Evolutionary conservation across 345 rosid genomes (phyloP), one percentile per base, ranked within the genome.

Genomic region (Euphorbia lathyris): DNA sequence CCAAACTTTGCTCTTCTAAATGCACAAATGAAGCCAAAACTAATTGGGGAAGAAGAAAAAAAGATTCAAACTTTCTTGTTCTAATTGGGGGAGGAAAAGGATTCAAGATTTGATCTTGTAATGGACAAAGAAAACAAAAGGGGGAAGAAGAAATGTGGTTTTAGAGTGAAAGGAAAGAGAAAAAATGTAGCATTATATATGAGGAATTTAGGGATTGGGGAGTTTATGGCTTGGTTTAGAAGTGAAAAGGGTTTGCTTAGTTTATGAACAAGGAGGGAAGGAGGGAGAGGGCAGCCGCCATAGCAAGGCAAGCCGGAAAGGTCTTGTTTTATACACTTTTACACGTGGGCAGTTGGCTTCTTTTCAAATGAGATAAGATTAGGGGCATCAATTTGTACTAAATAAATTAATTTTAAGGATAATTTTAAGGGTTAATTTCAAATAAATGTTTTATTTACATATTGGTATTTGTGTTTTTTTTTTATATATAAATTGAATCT

Each of bases 221-320:
- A 14, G 61, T 19, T 23, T 52, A 12, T 40, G 26, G 62, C 25
- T 68, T 38, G 50, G 25, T 4, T 23, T 8, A 13, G 4, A 27
- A 67, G 70, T 3, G 48, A 34, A 56, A 11, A 17, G 7, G 59
- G 16, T 48, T 61, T 60, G 36, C 14, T 32, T 70, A 16, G 11
- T 27, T 6, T 25, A 34, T 3, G 50, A 59, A 14, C 12, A 16
- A n/a, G 61, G 7, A 34, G 38, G 7, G 38, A 7, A 34, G 7
- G 56, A 48, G 42, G 59, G 70, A 23, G 52, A 22, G 67, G 67
- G 77, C 75, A 75, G 77, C 67, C 77, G 72, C 69, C 11, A 55
- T 0, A 9, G 20, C 65, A 43, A 50, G 40, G 20, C 0, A 48
- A 45, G 65, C 42, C 72, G 29, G 32, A 68, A 25, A 43, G 36